phyloP scores from a whole-genome alignment of 2,329 filamentous ascomycete genomes.

The Aspergillus melleus region DNA sequence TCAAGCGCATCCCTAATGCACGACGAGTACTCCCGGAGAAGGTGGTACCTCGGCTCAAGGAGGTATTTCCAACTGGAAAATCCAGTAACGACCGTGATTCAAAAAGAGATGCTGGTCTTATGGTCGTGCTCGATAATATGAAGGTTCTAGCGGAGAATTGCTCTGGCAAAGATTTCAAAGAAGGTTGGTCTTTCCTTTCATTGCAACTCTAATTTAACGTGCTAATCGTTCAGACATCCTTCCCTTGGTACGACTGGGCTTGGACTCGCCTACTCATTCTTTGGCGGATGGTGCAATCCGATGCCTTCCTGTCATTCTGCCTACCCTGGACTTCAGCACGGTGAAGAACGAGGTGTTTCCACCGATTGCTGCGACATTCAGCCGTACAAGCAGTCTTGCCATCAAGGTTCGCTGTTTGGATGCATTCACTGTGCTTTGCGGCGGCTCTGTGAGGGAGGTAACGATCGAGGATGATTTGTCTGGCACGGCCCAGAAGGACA shows the following conservation, averaged over 20 bases:
- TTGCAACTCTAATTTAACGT: conserved; percentile 13
- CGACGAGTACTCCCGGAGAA: conserved; percentile 79
- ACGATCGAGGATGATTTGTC: conserved; percentile 69
- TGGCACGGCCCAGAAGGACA: conserved; percentile 57
- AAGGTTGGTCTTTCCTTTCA: conserved; percentile 58
- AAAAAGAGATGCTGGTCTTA: conserved; percentile 81
- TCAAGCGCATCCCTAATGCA: conserved; percentile 73
- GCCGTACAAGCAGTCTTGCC: conserved; percentile 85
- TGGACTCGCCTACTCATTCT: conserved; percentile 86
- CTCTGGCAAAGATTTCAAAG: conserved; percentile 90
- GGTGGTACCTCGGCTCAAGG: conserved; percentile 79
- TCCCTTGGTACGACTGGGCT: conserved; percentile 77
- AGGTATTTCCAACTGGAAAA: conserved; percentile 68
- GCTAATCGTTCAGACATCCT: conserved; percentile 67
- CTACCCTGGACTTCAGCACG: conserved; percentile 90
- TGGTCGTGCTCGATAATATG: conserved; percentile 87
- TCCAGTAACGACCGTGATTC: conserved; percentile 70
- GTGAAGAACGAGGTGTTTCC: conserved; percentile 98
- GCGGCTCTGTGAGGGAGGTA: conserved; percentile 61
- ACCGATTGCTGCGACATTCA: conserved; percentile 85
- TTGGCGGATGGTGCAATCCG: conserved; percentile 83
- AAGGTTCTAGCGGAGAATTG: conserved; percentile 74
- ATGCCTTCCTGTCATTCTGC: conserved; percentile 75
- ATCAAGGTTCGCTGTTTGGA: conserved; percentile 94
- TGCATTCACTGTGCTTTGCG: conserved; percentile 86